Evolutionary conservation across 305 asterid genomes (phyloP), one percentile per base, ranked within the genome.

Genomic region (Nicotiana rustica): DNA sequence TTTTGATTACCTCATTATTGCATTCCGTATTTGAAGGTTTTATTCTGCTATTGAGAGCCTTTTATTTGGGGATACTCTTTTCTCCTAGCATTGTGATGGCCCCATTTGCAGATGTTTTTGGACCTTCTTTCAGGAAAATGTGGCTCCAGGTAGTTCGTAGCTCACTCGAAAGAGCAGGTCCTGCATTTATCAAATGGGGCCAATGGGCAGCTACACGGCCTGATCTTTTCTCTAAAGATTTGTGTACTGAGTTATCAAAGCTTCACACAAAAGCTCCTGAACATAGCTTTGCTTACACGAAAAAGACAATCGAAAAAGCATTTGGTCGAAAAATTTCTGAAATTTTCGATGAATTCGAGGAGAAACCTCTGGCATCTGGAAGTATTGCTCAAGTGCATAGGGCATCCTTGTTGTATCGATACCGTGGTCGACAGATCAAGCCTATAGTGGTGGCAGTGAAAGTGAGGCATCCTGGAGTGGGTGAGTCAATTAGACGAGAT

Each of bases 141-240:
- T 80, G 86, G 84, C 84, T 80, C 35, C 81, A 35, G 41, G 41
- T 80, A 33, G 70, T 84, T 55, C 71, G 33, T 10, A 19, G 19
- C 35, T 80, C 86, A 67, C 56, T 84, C 29, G 82, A 84, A 81
- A 57, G 59, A 62, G 78, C 82, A 35, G 78, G 84, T 60, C 86
- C 82, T 10, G 84, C 84, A 59, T 84, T 84, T 56, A 80, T 84
- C 60, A 80, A 84, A 66, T 80, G 86, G 84, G 84, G 86, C 13
- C 81, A 84, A 52, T 84, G 82, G 86, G 86, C 78, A 69, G 84
- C 86, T 71, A 84, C 86, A 52, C 77, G 78, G 35, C 86, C 86
- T 17, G 82, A 80, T 84, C 84, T 80, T 21, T 84, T 84, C 44
- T 64, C 82, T 10, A 70, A 33, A 62, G 86, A 84, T 65, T 84